phyloP scores from a whole-genome alignment of 371 early-diverging fungal genomes.

The Mortierella sp. region DNA sequence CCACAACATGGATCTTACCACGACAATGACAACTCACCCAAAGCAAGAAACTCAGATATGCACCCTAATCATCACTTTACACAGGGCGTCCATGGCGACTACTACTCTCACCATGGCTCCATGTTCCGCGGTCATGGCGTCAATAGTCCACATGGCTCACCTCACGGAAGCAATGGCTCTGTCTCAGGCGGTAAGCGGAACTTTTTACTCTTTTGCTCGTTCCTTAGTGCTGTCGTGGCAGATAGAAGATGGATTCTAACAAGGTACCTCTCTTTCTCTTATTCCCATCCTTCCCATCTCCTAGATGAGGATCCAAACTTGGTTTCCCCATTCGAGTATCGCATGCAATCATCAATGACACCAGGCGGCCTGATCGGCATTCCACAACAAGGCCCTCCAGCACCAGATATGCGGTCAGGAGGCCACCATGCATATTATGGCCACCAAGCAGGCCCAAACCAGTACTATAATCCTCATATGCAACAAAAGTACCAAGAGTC shows the following conservation, averaged over 20 bases:
- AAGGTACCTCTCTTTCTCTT: too few species aligned
- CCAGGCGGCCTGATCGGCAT: conserved; percentile 46
- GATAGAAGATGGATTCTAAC: too few species aligned
- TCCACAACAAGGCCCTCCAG: conserved; percentile 25
- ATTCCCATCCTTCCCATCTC: too few species aligned
- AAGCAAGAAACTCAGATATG: conserved; percentile 28
- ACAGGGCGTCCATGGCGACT: conserved; percentile 33
- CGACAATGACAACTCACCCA: conserved; percentile 37
- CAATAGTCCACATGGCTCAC: conserved; percentile 45
- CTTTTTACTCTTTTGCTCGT: background rate
- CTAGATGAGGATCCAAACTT: conserved; percentile 46
- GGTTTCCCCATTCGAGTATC: conserved; percentile 48
- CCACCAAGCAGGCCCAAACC: conserved; percentile 38
- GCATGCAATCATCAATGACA: conserved; percentile 38
- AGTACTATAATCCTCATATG: conserved; percentile 42
- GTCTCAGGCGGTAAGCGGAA: conserved; percentile 42
- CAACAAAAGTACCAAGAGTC: conserved; percentile 59
- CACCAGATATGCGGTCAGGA: conserved; percentile 32
- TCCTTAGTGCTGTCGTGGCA: background rate
- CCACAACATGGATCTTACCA: conserved; percentile 40
- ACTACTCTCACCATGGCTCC: conserved; percentile 44
- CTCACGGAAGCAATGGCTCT: conserved; percentile 49
- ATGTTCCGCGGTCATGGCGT: conserved; percentile 34
- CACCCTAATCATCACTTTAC: conserved; percentile 38
- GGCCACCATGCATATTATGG: conserved; percentile 41